Evolutionary conservation across 2,329 filamentous ascomycete genomes (phyloP).

Genomic region (Atkinsonella texensis): DNA sequence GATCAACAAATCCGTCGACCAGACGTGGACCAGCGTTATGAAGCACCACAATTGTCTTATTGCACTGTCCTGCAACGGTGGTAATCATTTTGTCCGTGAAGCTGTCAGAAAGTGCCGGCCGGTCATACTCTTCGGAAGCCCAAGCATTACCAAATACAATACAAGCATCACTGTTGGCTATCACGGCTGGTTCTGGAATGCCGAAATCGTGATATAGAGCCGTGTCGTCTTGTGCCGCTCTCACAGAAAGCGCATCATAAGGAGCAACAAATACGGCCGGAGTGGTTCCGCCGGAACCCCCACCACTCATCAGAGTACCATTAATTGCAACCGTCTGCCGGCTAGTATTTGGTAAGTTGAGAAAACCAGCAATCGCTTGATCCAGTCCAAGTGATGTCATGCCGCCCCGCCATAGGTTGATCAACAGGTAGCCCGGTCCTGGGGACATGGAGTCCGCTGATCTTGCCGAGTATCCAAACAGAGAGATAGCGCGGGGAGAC

Average conservation of each 20-base stretch:
- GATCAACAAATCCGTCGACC: constrained; percentile 49
- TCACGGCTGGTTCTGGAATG: constrained; percentile 34
- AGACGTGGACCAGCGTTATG: constrained; percentile 52
- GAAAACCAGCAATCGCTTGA: constrained; percentile 13
- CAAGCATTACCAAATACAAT: constrained; percentile 56
- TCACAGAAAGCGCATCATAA: constrained; percentile 40
- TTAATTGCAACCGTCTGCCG: constrained; percentile 24
- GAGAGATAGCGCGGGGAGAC: constrained; percentile 36
- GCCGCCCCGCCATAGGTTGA: constrained; percentile 22
- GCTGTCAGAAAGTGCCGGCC: constrained; percentile 51
- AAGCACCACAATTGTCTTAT: constrained; percentile 51
- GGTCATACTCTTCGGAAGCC: constrained; percentile 60
- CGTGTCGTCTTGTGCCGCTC: constrained; percentile 42
- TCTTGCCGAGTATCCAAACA: constrained; percentile 51
- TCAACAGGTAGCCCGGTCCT: constrained; percentile 21
- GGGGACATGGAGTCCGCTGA: constrained; percentile 32
- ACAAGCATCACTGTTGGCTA: constrained; percentile 48
- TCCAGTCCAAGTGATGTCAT: not conserved
- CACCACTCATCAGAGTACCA: constrained; percentile 29
- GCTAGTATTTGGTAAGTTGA: not conserved
- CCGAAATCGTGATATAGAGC: constrained; percentile 48
- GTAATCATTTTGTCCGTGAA: constrained; percentile 46
- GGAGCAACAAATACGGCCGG: constrained; percentile 38
- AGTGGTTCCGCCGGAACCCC: constrained; percentile 36
- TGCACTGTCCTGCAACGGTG: constrained; percentile 45